Conservation (phyloP, 169 alveolate genomes). For the Babesia microti region DNA sequence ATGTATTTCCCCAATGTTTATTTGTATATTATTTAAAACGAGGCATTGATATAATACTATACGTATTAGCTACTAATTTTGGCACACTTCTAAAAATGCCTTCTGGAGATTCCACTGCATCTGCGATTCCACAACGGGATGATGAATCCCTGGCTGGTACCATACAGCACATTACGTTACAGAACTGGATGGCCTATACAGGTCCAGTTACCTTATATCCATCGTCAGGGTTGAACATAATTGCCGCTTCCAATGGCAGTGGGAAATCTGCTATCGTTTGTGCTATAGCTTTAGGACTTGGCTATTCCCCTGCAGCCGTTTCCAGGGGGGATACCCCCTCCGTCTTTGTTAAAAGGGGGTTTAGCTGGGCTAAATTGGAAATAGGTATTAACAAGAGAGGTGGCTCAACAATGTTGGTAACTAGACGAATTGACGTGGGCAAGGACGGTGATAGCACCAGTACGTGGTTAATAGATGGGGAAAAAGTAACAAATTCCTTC, state of each 20-base stretch:
- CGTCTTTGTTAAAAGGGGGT: conserved; percentile 50
- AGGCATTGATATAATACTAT: no score
- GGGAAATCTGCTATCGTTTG: conserved; percentile 60
- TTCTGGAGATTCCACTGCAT: no score
- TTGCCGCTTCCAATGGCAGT: conserved; percentile 60
- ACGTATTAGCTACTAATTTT: no score
- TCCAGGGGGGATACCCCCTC: conserved; percentile 47
- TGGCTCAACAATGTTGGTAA: no score
- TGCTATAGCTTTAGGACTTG: conserved; percentile 56
- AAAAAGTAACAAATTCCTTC: conserved; percentile 19
- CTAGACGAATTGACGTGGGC: no score
- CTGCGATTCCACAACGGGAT: no score
- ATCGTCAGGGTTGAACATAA: conserved; percentile 50
- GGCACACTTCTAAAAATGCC: no score
- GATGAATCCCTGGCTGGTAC: no score
- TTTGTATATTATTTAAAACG: no score
- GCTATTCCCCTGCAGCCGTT: conserved; percentile 35
- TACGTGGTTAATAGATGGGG: conserved; percentile 46
- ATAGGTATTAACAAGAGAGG: conserved; percentile 9
- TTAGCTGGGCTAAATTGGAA: conserved; percentile 20
- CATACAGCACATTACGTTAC: conserved; percentile 35
- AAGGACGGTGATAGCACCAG: no score
- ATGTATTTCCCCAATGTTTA: no score
- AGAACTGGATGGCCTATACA: conserved; percentile 61
- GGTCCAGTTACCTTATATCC: conserved; percentile 52